These are phyloP conservation scores for Debaryomycetaceae sp. DNA, from an alignment of 1,139 yeast species.

Conservation along the genomic window DNA sequence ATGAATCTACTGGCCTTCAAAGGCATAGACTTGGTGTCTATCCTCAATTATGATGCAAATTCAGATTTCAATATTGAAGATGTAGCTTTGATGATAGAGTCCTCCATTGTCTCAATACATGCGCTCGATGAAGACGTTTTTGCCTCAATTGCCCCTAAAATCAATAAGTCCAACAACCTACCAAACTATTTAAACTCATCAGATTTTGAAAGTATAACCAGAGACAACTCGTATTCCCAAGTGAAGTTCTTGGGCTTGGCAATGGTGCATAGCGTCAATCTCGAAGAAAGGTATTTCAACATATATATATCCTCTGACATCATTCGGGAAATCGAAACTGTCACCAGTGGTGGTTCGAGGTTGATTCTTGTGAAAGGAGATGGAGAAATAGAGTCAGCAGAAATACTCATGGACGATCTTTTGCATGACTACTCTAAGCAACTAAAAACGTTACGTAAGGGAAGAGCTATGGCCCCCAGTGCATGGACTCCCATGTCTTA, in stretches of 20 bases:
- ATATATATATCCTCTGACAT: slow-evolving; percentile 52
- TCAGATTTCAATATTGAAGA: slow-evolving; percentile 32
- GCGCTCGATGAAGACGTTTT: slow-evolving; percentile 19
- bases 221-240: slow-evolving; percentile 8
- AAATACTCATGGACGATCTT: slow-evolving; percentile 25
- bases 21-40: slow-evolving; percentile 36
- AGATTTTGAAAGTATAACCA: slow-evolving; percentile 12
- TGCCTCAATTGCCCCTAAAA: slow-evolving; percentile 6
- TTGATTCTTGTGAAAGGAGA: slow-evolving; percentile 61
- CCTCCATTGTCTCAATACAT: slow-evolving; percentile 51
- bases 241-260: slow-evolving; percentile 38
- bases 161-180: slow-evolving; percentile 2
- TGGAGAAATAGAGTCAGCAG: slow-evolving; percentile 47
- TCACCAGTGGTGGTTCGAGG: slow-evolving; percentile 21
- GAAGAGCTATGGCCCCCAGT: slow-evolving; percentile 7
- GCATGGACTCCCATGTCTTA: slow-evolving; percentile 8
- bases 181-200: slow-evolving; percentile 19
- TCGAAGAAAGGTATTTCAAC: slow-evolving; percentile 37
- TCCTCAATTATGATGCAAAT: slow-evolving; percentile 29
- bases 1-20: slow-evolving; percentile 15
- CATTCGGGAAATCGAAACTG: slow-evolving; percentile 8
- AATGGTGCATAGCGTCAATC: slow-evolving; percentile 63
- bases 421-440: slow-evolving; percentile 9
- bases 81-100: slow-evolving; percentile 45
- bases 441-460: slow-evolving; percentile 11